These are phyloP conservation scores for Pilobolus umbonatus DNA, from an alignment of 192 early-diverging fungal genomes.

Conservation along the genomic window DNA sequence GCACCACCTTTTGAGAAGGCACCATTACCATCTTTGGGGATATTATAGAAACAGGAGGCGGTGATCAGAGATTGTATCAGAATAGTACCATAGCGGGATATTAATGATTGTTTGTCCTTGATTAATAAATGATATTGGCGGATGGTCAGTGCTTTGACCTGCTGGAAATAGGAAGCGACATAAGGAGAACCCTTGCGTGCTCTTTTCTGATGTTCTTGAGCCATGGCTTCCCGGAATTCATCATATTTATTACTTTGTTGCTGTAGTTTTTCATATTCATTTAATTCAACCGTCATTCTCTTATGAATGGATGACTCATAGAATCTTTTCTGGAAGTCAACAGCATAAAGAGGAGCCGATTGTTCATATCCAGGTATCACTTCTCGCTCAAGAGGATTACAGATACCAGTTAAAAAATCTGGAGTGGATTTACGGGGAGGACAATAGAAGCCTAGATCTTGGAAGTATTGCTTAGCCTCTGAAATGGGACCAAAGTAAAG, in stretches of 20 bases:
- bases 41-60: slow-evolving; percentile 61
- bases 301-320: slow-evolving; percentile 36
- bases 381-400: slow-evolving; percentile 53
- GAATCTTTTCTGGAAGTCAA: slow-evolving; percentile 61
- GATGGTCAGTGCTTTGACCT: slow-evolving; percentile 51
- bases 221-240: slow-evolving; percentile 44
- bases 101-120: slow-evolving; percentile 45
- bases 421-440: slow-evolving; percentile 65
- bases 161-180: slow-evolving; percentile 59
- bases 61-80: slow-evolving; percentile 64
- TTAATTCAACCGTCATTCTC: slow-evolving; percentile 34
- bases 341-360: slow-evolving; percentile 48
- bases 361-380: slow-evolving; percentile 48
- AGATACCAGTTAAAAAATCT: slow-evolving; percentile 70
- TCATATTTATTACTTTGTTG: slow-evolving; percentile 16
- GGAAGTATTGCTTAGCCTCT: slow-evolving; percentile 59
- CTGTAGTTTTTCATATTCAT: slow-evolving; percentile 38
- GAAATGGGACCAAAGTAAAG: slow-evolving; percentile 64
- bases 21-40: slow-evolving; percentile 53
- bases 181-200: slow-evolving; percentile 50
- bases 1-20: slow-evolving; percentile 77
- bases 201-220: slow-evolving; percentile 50
- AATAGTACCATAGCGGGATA: slow-evolving; percentile 50
- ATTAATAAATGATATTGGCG: slow-evolving; percentile 61
- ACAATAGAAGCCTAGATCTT: slow-evolving; percentile 55